These are phyloP conservation scores for Russula olivacea DNA, from an alignment of 768 basidiomycete species.

Conservation along the genomic window DNA sequence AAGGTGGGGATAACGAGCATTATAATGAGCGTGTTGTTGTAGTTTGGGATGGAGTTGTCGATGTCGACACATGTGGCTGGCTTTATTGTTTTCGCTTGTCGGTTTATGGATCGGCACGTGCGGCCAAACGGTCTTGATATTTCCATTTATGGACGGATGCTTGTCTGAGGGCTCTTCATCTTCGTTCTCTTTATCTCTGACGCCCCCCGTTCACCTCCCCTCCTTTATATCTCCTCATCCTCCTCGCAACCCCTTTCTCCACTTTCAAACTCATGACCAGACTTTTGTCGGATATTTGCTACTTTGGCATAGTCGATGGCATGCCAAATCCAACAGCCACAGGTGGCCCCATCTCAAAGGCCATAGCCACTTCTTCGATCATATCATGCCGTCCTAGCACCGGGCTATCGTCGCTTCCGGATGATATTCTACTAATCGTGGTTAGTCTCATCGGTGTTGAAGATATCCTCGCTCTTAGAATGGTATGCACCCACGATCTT, in stretches of 20 bases:
- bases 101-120: neutral
- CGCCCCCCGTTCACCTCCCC: neutral
- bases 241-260: neutral
- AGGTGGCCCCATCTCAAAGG: neutral
- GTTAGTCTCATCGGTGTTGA: slow-evolving; percentile 31
- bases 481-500: slow-evolving; percentile 28
- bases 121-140: neutral
- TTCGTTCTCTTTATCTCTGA: neutral
- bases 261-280: slow-evolving; percentile 5
- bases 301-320: slow-evolving; percentile 3
- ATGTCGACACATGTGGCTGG: too few species aligned
- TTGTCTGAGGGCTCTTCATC: neutral
- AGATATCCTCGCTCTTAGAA: slow-evolving; percentile 32
- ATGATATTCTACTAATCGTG: slow-evolving; percentile 34
- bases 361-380: slow-evolving; percentile 9
- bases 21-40: slow-evolving; percentile 2
- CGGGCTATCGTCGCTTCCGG: slow-evolving; percentile 29
- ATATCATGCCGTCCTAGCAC: slow-evolving; percentile 9
- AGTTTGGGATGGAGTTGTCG: neutral
- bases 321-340: neutral
- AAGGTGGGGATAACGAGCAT: neutral
- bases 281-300: slow-evolving; percentile 6
- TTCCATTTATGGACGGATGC: neutral
- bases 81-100: too few species aligned
- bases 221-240: neutral